Evolutionary conservation across 75 land plant genomes (phyloP).

Genomic region (Isoetes taiwanensis): DNA sequence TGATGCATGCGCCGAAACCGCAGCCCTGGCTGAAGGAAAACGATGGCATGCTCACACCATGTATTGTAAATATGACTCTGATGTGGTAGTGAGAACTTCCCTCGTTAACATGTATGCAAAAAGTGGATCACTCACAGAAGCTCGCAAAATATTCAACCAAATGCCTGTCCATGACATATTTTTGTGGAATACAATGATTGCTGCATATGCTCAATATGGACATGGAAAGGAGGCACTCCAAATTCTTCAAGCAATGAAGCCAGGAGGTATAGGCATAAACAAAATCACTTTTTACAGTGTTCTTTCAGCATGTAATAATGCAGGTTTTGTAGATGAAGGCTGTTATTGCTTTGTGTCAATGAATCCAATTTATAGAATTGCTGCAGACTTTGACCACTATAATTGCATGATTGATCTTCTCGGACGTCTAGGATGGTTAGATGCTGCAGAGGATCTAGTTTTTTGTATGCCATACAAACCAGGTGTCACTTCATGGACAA

Average conservation of each 20-base stretch:
- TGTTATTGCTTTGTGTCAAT: slow-evolving; percentile 27
- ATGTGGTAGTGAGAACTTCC: too few species aligned
- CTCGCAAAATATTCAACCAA: slow-evolving; percentile 2
- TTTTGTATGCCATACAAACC: slow-evolving; percentile 30
- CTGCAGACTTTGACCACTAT: slow-evolving; percentile 35
- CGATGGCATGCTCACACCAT: too few species aligned
- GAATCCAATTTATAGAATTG: slow-evolving; percentile 18
- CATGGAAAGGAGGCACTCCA: slow-evolving; percentile 15
- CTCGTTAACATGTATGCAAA: slow-evolving; percentile 12
- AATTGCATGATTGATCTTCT: slow-evolving; percentile 45
- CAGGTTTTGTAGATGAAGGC: slow-evolving; percentile 37
- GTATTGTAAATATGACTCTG: too few species aligned
- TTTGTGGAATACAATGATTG: slow-evolving; percentile 38
- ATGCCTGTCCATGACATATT: slow-evolving; percentile 13
- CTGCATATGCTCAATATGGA: slow-evolving; percentile 21
- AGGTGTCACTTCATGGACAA: slow-evolving; percentile 44
- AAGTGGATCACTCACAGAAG: slow-evolving; percentile 8
- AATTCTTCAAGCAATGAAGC: slow-evolving; percentile 19
- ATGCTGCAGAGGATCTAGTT: slow-evolving; percentile 39
- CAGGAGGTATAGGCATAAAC: slow-evolving; percentile 15
- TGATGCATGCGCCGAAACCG: too few species aligned
- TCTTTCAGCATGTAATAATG: slow-evolving; percentile 32
- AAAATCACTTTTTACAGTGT: slow-evolving; percentile 30
- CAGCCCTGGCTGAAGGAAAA: too few species aligned
- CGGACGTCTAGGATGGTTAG: slow-evolving; percentile 26